Evolutionary conservation across 495 filamentous ascomycete species (phyloP).

Genomic region (Talaromyces liani): DNA sequence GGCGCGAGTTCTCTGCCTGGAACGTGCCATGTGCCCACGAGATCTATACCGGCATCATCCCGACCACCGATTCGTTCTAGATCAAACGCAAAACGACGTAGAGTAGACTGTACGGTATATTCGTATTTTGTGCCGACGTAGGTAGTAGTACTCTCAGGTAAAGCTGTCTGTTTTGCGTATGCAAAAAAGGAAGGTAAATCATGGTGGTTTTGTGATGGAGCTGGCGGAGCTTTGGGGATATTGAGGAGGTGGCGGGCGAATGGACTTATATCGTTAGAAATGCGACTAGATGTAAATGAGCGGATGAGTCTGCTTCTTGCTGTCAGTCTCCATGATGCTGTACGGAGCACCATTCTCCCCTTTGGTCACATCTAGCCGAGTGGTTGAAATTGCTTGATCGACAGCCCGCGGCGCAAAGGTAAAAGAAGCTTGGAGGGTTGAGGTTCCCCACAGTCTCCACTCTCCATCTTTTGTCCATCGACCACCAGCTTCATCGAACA

Average conservation of each 20-base stretch:
- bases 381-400: neutral
- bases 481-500: conserved; percentile 3
- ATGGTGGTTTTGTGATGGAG: conserved; percentile 50
- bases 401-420: neutral
- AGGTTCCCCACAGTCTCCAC: neutral
- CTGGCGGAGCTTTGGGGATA: conserved; percentile 29
- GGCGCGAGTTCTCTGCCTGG: conserved; percentile 31
- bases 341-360: neutral
- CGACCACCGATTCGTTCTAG: conserved; percentile 67
- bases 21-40: conserved; percentile 72
- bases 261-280: conserved; percentile 17
- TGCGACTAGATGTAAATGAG: conserved; percentile 13
- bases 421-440: neutral
- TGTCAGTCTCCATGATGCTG: neutral
- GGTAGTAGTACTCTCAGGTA: conserved; percentile 29
- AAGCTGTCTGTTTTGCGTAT: conserved; percentile 49
- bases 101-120: conserved; percentile 62
- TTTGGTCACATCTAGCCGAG: neutral
- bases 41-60: conserved; percentile 75
- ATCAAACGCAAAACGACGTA: conserved; percentile 55
- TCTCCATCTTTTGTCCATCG: conserved; percentile 7
- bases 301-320: conserved; percentile 7
- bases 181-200: conserved; percentile 63
- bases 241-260: conserved; percentile 37
- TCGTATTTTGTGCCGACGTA: conserved; percentile 53